phyloP scores from a whole-genome alignment of 140 eudicot genomes.

The Bidens hawaiensis region DNA sequence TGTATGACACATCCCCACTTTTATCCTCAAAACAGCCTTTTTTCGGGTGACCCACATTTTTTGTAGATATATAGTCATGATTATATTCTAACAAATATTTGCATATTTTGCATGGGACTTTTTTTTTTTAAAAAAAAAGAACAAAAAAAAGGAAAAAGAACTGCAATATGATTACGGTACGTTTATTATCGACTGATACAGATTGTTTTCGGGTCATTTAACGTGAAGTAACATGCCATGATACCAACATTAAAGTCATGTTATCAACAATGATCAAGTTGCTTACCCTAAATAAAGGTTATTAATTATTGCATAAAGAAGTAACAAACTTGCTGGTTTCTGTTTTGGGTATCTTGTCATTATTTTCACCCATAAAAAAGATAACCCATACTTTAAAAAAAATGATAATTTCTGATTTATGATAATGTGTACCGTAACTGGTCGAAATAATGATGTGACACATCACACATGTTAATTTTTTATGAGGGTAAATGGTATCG shows the following conservation, averaged over 20 bases:
- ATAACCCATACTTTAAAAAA: neutral
- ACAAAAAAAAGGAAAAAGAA: too few species aligned
- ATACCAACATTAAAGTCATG: conserved; percentile 17
- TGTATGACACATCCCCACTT: conserved; percentile 9
- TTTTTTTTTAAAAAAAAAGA: neutral
- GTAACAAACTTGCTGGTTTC: conserved; percentile 1
- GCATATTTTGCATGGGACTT: too few species aligned
- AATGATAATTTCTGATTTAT: neutral
- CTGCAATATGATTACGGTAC: conserved; percentile 12
- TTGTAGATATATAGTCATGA: conserved; percentile 19
- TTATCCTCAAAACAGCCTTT: conserved; percentile 14
- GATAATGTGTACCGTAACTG: neutral
- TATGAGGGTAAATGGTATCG: neutral
- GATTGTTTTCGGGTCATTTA: conserved; percentile 13
- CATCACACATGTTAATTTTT: neutral
- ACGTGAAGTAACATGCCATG: conserved; percentile 9
- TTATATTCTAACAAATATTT: neutral
- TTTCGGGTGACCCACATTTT: conserved; percentile 30
- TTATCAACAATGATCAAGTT: conserved; percentile 2
- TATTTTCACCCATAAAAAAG: conserved; percentile 10
- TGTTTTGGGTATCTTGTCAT: neutral
- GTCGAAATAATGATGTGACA: neutral
- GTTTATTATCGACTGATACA: conserved; percentile 16
- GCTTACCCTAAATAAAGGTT: conserved; percentile 9
- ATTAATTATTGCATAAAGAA: neutral